phyloP scores from a whole-genome alignment of 2,329 filamentous ascomycete species.

The Sclerotinia subarctica region DNA sequence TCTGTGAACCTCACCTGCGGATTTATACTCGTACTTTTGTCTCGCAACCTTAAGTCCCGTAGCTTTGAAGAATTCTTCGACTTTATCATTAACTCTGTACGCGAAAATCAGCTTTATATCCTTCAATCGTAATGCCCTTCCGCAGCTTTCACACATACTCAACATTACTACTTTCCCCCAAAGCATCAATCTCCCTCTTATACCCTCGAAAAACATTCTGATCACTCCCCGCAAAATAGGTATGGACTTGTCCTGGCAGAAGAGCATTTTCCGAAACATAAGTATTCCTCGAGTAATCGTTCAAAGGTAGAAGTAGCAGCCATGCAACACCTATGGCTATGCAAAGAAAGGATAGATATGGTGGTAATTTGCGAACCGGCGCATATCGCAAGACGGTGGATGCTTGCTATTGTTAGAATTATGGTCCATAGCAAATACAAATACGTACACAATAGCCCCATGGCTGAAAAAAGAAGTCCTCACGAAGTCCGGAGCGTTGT shows the following conservation, averaged over 20 bases:
- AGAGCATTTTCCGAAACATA: conserved; percentile 98
- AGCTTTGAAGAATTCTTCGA: conserved; percentile 72
- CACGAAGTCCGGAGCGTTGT: background rate
- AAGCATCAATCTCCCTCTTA: conserved; percentile 71
- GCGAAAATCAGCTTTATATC: conserved; percentile 19
- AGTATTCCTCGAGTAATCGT: conserved; percentile 86
- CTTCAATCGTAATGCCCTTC: conserved; percentile 35
- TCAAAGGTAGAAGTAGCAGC: conserved; percentile 83
- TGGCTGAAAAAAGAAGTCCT: conserved; percentile 11
- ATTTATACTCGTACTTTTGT: conserved; percentile 83
- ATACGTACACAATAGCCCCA: conserved; percentile 34
- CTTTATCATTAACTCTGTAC: conserved; percentile 60
- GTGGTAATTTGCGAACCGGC: conserved; percentile 78
- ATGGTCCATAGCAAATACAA: background rate
- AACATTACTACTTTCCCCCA: conserved; percentile 53
- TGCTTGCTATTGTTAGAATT: conserved; percentile 38
- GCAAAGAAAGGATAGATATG: conserved; percentile 82
- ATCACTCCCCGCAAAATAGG: conserved; percentile 94
- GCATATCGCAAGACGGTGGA: conserved; percentile 72
- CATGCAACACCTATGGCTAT: conserved; percentile 82
- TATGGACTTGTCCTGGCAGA: conserved; percentile 92
- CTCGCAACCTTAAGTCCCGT: conserved; percentile 82
- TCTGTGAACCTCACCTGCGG: conserved; percentile 67
- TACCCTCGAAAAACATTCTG: conserved; percentile 93
- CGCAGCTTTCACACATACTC: conserved; percentile 44